Evolutionary conservation across 805 yeast genomes (phyloP).

Genomic region (Yarrowia alimentaria): DNA sequence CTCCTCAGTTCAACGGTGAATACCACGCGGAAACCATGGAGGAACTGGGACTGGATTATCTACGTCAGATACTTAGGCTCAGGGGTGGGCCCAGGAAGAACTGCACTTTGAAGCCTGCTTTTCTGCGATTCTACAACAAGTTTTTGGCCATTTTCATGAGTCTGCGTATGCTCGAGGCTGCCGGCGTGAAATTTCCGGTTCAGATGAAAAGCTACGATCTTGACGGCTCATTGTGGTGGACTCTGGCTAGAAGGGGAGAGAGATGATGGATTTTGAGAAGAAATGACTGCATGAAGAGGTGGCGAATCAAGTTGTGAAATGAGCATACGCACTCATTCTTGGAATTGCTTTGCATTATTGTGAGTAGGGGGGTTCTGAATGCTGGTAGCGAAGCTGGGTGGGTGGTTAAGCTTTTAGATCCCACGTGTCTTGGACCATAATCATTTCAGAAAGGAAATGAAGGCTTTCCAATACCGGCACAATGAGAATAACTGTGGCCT

Average conservation of each 20-base stretch:
- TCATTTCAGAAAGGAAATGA: no score
- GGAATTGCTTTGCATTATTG: no score
- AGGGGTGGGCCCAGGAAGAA: neutral
- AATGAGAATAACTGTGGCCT: no score
- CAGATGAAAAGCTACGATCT: neutral
- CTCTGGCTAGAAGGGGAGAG: neutral
- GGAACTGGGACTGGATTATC: neutral
- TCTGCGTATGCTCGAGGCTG: slow-evolving; percentile 7
- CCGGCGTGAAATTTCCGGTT: slow-evolving; percentile 1
- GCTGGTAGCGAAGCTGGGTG: no score
- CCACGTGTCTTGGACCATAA: no score
- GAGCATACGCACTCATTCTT: no score
- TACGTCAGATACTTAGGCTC: neutral
- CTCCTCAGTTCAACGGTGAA: slow-evolving; percentile 13
- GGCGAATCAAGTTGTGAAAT: no score
- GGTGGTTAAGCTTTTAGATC: no score
- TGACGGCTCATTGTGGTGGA: slow-evolving; percentile 14
- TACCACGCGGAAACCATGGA: slow-evolving; percentile 3
- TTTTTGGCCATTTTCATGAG: slow-evolving; percentile 16
- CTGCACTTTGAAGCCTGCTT: neutral
- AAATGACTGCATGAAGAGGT: no score
- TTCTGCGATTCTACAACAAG: slow-evolving; percentile 16
- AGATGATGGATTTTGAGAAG: no score
- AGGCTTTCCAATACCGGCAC: no score
- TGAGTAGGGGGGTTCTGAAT: no score